Evolutionary conservation across 208 protist species (phyloP).

Genomic region (Angomonas deanei): DNA sequence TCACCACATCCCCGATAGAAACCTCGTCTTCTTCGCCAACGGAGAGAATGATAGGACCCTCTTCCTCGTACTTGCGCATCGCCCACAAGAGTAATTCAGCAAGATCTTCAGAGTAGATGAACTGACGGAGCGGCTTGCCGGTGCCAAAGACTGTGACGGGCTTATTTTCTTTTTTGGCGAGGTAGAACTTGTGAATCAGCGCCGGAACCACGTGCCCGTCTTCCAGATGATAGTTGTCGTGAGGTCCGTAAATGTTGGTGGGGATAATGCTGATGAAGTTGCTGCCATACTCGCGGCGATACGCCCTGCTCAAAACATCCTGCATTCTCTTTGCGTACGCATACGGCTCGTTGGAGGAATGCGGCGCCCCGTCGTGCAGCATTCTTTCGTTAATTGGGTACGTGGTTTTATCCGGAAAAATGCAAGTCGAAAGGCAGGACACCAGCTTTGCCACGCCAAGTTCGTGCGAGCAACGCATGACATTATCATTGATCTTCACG

Average conservation of each 20-base stretch:
- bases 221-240: constrained; percentile 87
- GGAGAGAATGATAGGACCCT: constrained; percentile 87
- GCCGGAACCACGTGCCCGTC: constrained; percentile 89
- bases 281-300: constrained; percentile 69
- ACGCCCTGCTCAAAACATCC: constrained; percentile 78
- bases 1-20: constrained; percentile 47
- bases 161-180: constrained; percentile 66
- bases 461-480: constrained; percentile 55
- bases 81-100: constrained; percentile 79
- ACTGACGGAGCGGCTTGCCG: constrained; percentile 92
- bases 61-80: constrained; percentile 64
- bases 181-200: constrained; percentile 92
- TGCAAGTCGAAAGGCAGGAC: constrained; percentile 42
- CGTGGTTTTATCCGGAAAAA: constrained; percentile 93
- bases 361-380: constrained; percentile 88
- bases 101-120: constrained; percentile 87
- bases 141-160: constrained; percentile 82
- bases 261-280: constrained; percentile 91
- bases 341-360: constrained; percentile 90
- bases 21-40: constrained; percentile 88
- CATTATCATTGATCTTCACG: constrained; percentile 89
- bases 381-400: constrained; percentile 92
- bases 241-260: constrained; percentile 92
- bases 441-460: constrained; percentile 22
- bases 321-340: constrained; percentile 94